Conservation (phyloP, 768 basidiomycete species). For the Boletus rufocinnamomeus region DNA sequence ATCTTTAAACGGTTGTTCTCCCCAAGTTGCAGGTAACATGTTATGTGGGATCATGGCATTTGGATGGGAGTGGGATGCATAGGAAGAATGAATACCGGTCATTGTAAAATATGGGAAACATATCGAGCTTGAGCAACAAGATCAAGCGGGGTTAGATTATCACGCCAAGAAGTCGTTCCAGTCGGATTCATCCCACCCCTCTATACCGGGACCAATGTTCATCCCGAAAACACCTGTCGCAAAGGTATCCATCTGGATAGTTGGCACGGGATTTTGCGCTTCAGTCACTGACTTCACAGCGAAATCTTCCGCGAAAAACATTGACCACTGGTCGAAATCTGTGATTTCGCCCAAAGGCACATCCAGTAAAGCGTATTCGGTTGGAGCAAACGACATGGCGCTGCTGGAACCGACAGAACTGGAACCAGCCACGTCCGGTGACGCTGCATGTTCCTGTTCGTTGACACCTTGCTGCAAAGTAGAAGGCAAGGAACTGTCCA, state of each 20-base stretch:
- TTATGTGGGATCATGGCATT: background rate
- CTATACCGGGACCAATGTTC: background rate
- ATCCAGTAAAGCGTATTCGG: background rate
- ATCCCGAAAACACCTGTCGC: conserved; percentile 13
- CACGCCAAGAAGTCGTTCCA: background rate
- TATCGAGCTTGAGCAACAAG: background rate
- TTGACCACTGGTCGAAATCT: background rate
- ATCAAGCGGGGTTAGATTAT: conserved; percentile 21
- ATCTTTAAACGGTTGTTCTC: background rate
- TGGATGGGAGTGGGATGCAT: background rate
- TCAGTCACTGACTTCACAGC: no score
- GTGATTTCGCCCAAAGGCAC: no score
- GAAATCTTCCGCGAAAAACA: background rate
- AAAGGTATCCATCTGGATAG: background rate
- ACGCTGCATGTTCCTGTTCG: background rate
- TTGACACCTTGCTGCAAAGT: background rate
- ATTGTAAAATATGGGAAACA: background rate
- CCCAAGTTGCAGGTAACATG: background rate
- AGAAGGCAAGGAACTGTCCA: background rate
- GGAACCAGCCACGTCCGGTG: background rate
- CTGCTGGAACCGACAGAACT: background rate
- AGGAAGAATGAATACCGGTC: background rate
- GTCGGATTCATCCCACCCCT: background rate
- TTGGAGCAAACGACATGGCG: background rate
- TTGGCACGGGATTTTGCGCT: background rate